phyloP scores from a whole-genome alignment of 2,329 filamentous ascomycete genomes.

The Botrytis elliptica region DNA sequence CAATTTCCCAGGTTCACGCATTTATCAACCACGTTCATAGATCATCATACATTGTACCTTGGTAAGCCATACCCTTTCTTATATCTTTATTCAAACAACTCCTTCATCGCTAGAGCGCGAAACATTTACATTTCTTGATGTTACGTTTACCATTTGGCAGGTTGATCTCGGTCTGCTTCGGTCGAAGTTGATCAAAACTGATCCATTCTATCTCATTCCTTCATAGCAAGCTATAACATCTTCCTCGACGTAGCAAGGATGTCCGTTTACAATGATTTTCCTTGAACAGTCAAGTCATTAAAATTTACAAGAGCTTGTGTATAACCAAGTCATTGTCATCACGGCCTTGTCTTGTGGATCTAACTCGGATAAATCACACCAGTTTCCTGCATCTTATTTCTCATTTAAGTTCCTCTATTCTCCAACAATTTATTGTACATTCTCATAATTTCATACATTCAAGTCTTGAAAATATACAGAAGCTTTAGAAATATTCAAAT shows the following conservation, averaged over 20 bases:
- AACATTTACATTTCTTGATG: neutral
- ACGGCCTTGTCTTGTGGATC: neutral
- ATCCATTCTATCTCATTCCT: neutral
- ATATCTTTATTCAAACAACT: neutral
- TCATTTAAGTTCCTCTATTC: neutral
- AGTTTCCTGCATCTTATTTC: neutral
- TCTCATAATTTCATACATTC: neutral
- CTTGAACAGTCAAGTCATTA: neutral
- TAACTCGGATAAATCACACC: neutral
- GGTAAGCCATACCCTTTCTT: neutral
- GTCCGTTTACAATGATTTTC: neutral
- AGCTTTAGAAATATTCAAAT: neutral
- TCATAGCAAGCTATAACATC: neutral
- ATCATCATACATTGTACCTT: neutral
- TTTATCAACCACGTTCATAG: neutral
- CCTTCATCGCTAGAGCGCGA: neutral
- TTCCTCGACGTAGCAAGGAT: neutral
- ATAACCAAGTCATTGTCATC: neutral
- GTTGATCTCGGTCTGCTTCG: neutral
- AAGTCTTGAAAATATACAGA: neutral
- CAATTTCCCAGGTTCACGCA: neutral
- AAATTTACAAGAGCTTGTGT: neutral
- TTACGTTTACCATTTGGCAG: neutral
- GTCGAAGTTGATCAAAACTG: neutral
- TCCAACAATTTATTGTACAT: neutral